A percentile compares a stretch with the other conserved stretches of the same genome.
These are phyloP conservation scores for Vitis hybrid DNA, from an alignment of 177 flowering plant genomes.

Conservation along the genomic window DNA sequence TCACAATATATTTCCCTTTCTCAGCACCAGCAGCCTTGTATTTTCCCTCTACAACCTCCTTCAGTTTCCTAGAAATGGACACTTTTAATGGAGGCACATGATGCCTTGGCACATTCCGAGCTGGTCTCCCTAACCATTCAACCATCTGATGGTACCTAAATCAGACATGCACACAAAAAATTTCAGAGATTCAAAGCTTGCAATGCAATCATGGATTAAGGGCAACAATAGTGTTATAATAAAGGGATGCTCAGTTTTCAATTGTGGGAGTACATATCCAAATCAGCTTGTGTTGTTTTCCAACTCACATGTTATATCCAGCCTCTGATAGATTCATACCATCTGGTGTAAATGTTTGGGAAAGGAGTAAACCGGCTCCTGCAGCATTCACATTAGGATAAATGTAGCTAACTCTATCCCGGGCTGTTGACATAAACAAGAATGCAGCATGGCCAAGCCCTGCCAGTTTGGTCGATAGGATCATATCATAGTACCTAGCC, in stretches of 20 bases:
- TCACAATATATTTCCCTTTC: constrained; percentile 74
- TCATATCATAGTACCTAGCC: constrained; percentile 89
- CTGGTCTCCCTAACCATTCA: constrained; percentile 82
- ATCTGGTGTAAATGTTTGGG: constrained; percentile 67
- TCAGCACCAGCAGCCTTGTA: constrained; percentile 63
- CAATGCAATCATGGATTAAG: too few relatives aligned
- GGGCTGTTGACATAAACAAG: constrained; percentile 76
- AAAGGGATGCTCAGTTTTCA: too few relatives aligned
- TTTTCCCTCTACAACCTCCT: constrained; percentile 66
- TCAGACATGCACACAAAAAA: neutral
- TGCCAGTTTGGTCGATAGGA: constrained; percentile 77
- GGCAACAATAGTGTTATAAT: too few relatives aligned
- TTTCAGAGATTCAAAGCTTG: too few relatives aligned
- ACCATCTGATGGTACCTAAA: constrained; percentile 81
- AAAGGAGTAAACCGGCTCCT: constrained; percentile 78
- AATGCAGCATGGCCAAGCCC: constrained; percentile 95
- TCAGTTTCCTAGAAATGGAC: constrained; percentile 71
- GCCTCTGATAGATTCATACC: constrained; percentile 70
- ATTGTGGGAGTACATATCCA: neutral
- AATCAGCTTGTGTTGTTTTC: constrained; percentile 17
- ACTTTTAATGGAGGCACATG: constrained; percentile 71
- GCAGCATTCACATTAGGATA: constrained; percentile 95
- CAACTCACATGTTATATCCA: constrained; percentile 59
- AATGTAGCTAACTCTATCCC: constrained; percentile 80
- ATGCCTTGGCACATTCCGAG: constrained; percentile 63